Evolutionary conservation across 441 rosid genomes (phyloP).

Genomic region (Syzygium malaccense): DNA sequence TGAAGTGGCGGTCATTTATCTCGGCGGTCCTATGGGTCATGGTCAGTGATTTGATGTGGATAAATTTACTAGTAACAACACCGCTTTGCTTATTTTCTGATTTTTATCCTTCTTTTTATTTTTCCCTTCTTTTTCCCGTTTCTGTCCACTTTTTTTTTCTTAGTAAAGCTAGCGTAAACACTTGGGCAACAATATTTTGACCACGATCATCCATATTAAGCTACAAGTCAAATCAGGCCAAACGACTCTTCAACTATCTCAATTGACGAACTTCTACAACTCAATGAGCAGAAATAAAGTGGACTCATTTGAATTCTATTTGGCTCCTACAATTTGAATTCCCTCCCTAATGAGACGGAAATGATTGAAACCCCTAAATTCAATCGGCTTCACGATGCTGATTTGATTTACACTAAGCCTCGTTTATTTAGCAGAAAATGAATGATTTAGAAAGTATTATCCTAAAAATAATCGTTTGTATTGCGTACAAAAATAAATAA

Average conservation of each 20-base stretch:
- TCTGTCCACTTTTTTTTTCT: not conserved
- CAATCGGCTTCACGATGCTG: not conserved
- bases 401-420: not conserved
- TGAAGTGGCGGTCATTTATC: not conserved
- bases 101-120: not conserved
- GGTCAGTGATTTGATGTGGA: rapidly evolving
- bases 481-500: too few relatives aligned
- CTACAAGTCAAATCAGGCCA: not conserved
- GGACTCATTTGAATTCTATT: not conserved
- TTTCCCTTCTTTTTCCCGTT: not conserved
- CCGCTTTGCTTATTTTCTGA: not conserved
- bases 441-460: too few relatives aligned
- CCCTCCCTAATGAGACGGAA: not conserved
- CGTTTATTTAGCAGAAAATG: too few relatives aligned
- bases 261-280: not conserved
- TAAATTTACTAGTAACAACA: not conserved
- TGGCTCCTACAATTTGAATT: not conserved
- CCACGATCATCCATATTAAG: not conserved
- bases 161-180: not conserved
- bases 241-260: not conserved
- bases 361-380: not conserved
- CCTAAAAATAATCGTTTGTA: too few relatives aligned
- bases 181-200: not conserved
- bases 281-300: not conserved
- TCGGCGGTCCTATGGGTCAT: not conserved